Evolutionary conservation across 1,139 yeast genomes (phyloP).

Genomic region (Komagataea norvegica): DNA sequence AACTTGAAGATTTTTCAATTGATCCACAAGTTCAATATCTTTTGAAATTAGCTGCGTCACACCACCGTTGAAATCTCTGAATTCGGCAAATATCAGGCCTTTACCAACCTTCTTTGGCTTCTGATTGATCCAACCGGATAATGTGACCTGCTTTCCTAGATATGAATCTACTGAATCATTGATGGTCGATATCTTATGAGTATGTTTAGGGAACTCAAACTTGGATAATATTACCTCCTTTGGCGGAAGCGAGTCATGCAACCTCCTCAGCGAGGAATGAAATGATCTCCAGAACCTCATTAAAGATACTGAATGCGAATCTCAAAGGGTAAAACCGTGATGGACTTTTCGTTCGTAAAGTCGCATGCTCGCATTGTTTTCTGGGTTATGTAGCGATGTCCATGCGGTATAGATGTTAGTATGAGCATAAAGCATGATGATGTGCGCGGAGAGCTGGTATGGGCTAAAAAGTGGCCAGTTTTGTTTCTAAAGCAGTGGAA

Average conservation of each 20-base stretch:
- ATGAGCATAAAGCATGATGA: too few species aligned
- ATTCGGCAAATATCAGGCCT: slow-evolving; percentile 56
- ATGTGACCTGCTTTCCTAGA: slow-evolving; percentile 23
- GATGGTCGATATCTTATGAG: slow-evolving; percentile 29
- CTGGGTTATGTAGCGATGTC: too few species aligned
- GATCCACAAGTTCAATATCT: slow-evolving; percentile 31
- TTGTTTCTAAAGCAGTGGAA: too few species aligned
- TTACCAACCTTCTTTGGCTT: slow-evolving; percentile 65
- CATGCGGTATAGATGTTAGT: too few species aligned
- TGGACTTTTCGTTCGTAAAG: too few species aligned
- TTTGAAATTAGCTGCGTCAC: slow-evolving; percentile 58
- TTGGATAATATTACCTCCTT: slow-evolving; percentile 9
- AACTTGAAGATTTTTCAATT: slow-evolving; percentile 48
- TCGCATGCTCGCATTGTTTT: too few species aligned
- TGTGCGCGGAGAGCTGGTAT: too few species aligned
- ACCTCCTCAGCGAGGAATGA: slow-evolving; percentile 12
- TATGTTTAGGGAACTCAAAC: slow-evolving; percentile 28
- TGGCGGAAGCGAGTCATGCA: slow-evolving; percentile 10
- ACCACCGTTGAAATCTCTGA: slow-evolving; percentile 71
- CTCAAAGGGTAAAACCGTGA: too few species aligned
- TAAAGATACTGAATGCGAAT: not conserved
- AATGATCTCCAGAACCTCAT: slow-evolving; percentile 3
- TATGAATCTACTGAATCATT: slow-evolving; percentile 3
- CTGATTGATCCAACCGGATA: slow-evolving; percentile 70
- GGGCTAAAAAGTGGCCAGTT: too few species aligned